Base-by-base conservation (phyloP, 176 grass and related monocot genomes). In the Guadua angustifolia region DNA sequence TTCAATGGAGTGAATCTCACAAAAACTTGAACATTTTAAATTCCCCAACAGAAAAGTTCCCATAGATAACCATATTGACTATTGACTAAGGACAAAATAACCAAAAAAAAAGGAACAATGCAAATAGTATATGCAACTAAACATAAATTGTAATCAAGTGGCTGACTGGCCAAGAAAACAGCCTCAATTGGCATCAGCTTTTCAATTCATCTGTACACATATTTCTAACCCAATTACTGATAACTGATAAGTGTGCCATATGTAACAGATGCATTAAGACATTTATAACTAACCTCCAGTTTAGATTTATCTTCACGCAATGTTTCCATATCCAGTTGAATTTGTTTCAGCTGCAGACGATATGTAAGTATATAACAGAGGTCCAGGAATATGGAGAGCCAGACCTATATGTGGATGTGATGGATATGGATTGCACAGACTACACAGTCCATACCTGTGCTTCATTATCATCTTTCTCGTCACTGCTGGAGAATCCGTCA, bases 281-380 rank as follows among this genome's bases (percentile, higher is more conserved):
- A 81, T 46, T 60, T 26, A 88, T 63, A 86, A 77, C 69, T 56
- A 15, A 95, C 94, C 94, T 91, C 87, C 49, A 90, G 71, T 80
- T 88, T 84, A 43, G 88, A 91, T 88, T 94, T 97, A 77, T 90
- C 87, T 85, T 94, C 94, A 45, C 60, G 66, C 17, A 97, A 86
- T 77, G 72, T 77, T 71, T 94, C 87, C 83, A 97, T 83, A 47
- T 90, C 90, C 69, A 90, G 69, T 59, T 88, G 74, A 79, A 94
- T 85, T 85, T 88, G 91, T 72, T 91, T 91, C 57, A 94, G 43
- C 94, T 97, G 75, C 52, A 80, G 25, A 52, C 63, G 19, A 69
- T 29, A 82, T 18, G 52, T n/a, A 74, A 69, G 51, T 62, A 83
- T 66, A 70, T 83, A 44, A 74, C 26, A 85, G 25, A 84, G 71